A percentile compares a stretch with the other conserved stretches of the same genome.
Conservation (phyloP, 2,329 filamentous ascomycete species). For the Cladosporium sp. region DNA sequence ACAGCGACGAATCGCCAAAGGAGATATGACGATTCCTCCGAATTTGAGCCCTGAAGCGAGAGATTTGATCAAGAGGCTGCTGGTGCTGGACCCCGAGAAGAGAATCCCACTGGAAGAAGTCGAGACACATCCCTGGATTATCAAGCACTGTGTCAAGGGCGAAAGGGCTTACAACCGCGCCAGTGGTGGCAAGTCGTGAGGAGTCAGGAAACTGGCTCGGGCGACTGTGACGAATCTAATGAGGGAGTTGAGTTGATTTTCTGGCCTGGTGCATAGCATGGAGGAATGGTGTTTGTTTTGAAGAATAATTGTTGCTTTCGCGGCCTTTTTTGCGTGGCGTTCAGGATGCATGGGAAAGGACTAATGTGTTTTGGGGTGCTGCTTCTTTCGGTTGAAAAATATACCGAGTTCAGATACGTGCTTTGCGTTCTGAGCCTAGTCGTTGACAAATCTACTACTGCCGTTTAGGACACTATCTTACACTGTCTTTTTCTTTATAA, state of each 20-base stretch:
- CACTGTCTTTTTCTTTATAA: background rate
- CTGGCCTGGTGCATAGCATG: background rate
- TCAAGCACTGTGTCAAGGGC: conserved; percentile 81
- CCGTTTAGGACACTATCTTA: background rate
- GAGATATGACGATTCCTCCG: conserved; percentile 88
- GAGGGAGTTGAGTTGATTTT: background rate
- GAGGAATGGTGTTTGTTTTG: background rate
- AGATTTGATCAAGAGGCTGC: conserved; percentile 86
- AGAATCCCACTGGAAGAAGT: conserved; percentile 87
- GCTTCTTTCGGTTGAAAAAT: background rate
- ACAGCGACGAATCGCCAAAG: conserved; percentile 80
- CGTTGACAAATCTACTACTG: background rate
- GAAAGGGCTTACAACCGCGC: conserved; percentile 34
- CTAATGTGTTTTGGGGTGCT: background rate
- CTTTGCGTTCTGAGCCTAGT: background rate
- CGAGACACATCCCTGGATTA: conserved; percentile 89
- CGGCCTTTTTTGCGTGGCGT: background rate
- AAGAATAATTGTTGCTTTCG: background rate
- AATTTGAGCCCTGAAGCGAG: conserved; percentile 89
- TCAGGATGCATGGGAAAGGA: background rate
- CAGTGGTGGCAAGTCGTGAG: conserved; percentile 3
- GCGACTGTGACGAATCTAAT: background rate
- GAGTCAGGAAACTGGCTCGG: background rate
- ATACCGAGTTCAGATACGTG: background rate
- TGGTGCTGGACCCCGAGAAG: conserved; percentile 93